Evolutionary conservation across 768 basidiomycete genomes (phyloP), one percentile per base, ranked within the genome.

Genomic region (Serpula lacrymans): DNA sequence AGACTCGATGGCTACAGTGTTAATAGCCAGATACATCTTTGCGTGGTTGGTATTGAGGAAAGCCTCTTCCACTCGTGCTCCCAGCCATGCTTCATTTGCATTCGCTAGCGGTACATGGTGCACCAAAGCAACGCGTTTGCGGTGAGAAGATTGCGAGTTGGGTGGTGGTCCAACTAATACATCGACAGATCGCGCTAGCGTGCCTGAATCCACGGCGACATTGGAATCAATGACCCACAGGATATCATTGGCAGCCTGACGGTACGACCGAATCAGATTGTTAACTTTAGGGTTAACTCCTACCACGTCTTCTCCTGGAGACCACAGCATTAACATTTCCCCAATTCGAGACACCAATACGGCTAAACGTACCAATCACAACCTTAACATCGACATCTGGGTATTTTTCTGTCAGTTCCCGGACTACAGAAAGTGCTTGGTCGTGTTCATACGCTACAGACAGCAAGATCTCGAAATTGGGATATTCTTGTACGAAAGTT

Each of bases 181-280:
- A 52, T 87, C 88, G 24, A 98, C 87, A 11, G 91, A 82, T 42
- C 90, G 82, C 2, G 84, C 81, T 18, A 99, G 78, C 9, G 91
- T 86, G 12, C 83, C 83, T 1, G 83, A 72, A 32, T 79, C 78
- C 17, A 84, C 82, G 43, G 81, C 77, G 37, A 98, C 78, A 50
- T 95, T 95, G n/a, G 95, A 96, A 62, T 99, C 96, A 36, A 98
- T 74, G 22, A 98, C 86, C 94, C 94, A 99, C 36, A 98, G 67
- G 35, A 98, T 87, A 55, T 98, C 92, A 56, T 96, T 71, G 40
- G 74, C 66, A 0, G 95, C 96, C 55, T 78, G 67, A 32, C 72
- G 71, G 60, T 93, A 97, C 11, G 94, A 77, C 24, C 82, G 81
- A 47, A 93, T 74, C 34, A 99, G 82, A 62, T 98, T 98, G 69